These are phyloP conservation scores for Pichia sp. DNA, from an alignment of 1,139 yeast genomes.

Conservation along the genomic window DNA sequence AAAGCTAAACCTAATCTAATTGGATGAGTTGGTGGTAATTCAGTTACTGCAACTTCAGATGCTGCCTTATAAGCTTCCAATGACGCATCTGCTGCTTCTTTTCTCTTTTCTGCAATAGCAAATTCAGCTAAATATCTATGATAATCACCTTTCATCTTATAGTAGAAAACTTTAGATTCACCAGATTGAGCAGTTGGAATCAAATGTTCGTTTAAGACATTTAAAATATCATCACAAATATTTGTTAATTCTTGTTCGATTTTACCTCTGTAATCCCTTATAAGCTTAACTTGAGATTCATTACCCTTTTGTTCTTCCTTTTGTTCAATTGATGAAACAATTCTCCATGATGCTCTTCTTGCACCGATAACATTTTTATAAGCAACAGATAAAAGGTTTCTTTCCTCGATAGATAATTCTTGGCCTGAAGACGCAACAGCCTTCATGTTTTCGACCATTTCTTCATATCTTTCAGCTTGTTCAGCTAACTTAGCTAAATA, in stretches of 20 bases:
- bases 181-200: conserved; percentile 94
- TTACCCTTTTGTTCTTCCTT: conserved; percentile 96
- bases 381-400: conserved; percentile 93
- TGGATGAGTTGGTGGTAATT: conserved; percentile 97
- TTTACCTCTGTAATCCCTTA: conserved; percentile 91
- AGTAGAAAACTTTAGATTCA: conserved; percentile 96
- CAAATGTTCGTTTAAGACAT: conserved; percentile 80
- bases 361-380: conserved; percentile 98
- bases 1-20: conserved; percentile 96
- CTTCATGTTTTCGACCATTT: conserved; percentile 98
- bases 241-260: conserved; percentile 89
- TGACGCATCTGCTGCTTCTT: conserved; percentile 86
- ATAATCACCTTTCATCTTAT: conserved; percentile 99
- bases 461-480: conserved; percentile 99
- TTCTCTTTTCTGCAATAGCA: conserved; percentile 84
- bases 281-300: conserved; percentile 77
- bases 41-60: conserved; percentile 93
- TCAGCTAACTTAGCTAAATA: conserved; percentile 98
- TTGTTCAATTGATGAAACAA: conserved; percentile 94
- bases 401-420: conserved; percentile 94
- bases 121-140: conserved; percentile 98
- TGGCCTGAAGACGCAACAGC: conserved; percentile 94
- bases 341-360: conserved; percentile 99
- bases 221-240: conserved; percentile 89
- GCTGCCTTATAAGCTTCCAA: conserved; percentile 94